These are phyloP conservation scores for Lachnellula hyalina DNA, from an alignment of 2,329 filamentous ascomycete genomes.

Conservation along the genomic window DNA sequence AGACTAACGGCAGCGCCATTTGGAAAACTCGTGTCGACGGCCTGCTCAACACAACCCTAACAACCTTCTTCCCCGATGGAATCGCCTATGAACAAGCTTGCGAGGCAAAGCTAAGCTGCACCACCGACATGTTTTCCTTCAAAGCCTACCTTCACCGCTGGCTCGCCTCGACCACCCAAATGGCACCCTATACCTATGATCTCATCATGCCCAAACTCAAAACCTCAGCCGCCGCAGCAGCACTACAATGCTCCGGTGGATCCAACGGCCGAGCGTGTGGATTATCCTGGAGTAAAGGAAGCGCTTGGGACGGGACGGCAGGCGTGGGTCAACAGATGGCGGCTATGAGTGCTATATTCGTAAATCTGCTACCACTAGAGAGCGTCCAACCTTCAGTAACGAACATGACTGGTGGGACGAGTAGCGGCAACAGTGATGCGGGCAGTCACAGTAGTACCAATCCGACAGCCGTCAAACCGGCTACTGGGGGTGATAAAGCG, in stretches of 20 bases:
- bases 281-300: constrained; percentile 50
- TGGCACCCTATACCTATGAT: constrained; percentile 52
- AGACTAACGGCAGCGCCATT: constrained; percentile 33
- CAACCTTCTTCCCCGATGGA: constrained; percentile 39
- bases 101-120: constrained; percentile 48
- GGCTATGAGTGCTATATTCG: constrained; percentile 52
- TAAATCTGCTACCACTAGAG: constrained; percentile 38
- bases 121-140: constrained; percentile 60
- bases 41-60: constrained; percentile 32
- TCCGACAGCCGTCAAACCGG: constrained; percentile 9
- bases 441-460: constrained; percentile 5
- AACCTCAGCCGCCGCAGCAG: constrained; percentile 50
- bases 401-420: constrained; percentile 46
- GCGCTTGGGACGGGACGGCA: constrained; percentile 37
- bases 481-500: constrained; percentile 33
- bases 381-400: constrained; percentile 37
- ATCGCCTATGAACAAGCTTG: constrained; percentile 58
- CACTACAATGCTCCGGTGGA: constrained; percentile 54
- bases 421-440: constrained; percentile 35
- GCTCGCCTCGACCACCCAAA: constrained; percentile 50
- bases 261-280: constrained; percentile 56
- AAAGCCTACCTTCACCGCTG: constrained; percentile 61
- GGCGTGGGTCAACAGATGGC: constrained; percentile 63
- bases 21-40: constrained; percentile 35
- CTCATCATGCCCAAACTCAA: constrained; percentile 49